Base-by-base conservation (phyloP, 371 early-diverging fungal genomes). In the Zychaea mexicana region DNA sequence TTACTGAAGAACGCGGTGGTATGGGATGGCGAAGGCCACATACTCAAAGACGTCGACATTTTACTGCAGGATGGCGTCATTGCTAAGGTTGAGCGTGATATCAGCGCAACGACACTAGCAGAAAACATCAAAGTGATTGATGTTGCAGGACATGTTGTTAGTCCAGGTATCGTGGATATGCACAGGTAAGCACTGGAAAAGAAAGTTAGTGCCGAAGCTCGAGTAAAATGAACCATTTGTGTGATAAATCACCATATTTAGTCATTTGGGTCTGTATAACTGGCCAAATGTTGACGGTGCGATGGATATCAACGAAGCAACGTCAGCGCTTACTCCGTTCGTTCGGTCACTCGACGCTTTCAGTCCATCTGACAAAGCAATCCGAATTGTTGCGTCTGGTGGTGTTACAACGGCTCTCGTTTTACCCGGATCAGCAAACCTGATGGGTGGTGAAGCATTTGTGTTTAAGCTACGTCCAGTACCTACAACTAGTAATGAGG, bases 371-470 rank as follows among this genome's bases (percentile, higher is more conserved):
- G 91, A 91, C 66, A 70, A 68, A 33, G 91, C 85, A 3, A 81
- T 92, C 57, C 73, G 73, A 7, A 81, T 88, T 68, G 84, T 88
- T 33, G 69, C 85, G 26, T 85, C 89, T 9, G 93, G 93, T 58
- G 93, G 93, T 49, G 83, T 93, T 54, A 91, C 93, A 10, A 87
- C 92, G 2, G 76, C 82, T 0, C 73, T 93, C 19, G 84, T 90
- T 12, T 75, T 93, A 3, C 93, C 93, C 9, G 93, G 93, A 2
- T 85, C 85, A 24, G 86, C 81, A n/a, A 89, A 89, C 67, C 53
- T 89, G 52, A 89, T 91, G 81, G 93, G 92, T 54, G 92, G 93
- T 27, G 90, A 91, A 66, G 92, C 89, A 0, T 86, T 76, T 68
- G 78, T 81, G 0, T 78, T 89, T 72, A 89, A 90, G 65, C 54